phyloP scores from a whole-genome alignment of 2,329 filamentous ascomycete genomes.

The Coniochaeta sp. region DNA sequence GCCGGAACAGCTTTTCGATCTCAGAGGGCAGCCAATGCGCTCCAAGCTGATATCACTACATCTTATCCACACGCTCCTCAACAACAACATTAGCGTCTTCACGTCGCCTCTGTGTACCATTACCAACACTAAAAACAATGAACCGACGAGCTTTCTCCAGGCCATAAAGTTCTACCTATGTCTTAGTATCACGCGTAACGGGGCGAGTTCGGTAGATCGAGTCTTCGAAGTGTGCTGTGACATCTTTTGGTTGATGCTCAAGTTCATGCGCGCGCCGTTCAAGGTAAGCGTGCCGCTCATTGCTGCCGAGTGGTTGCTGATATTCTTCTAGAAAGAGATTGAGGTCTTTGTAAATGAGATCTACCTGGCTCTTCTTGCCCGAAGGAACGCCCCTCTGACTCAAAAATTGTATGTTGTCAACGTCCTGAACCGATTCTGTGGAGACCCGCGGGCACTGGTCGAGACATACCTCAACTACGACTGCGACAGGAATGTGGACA shows the following conservation, averaged over 20 bases:
- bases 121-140: constrained; percentile 79
- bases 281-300: constrained; percentile 56
- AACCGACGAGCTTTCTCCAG: constrained; percentile 84
- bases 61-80: constrained; percentile 88
- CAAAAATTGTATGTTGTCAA: constrained; percentile 91
- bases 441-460: constrained; percentile 80
- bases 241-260: constrained; percentile 97
- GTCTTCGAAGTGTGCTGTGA: constrained; percentile 96
- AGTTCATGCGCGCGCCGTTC: constrained; percentile 84
- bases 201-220: constrained; percentile 81
- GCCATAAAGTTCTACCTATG: constrained; percentile 96
- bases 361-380: constrained; percentile 84
- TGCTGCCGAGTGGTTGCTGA: neutral
- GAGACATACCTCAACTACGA: constrained; percentile 98
- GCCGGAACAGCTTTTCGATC: constrained; percentile 84
- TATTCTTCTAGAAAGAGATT: constrained; percentile 72
- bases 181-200: constrained; percentile 88
- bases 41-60: constrained; percentile 94
- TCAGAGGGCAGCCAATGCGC: constrained; percentile 92
- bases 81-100: constrained; percentile 89
- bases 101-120: constrained; percentile 89
- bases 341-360: constrained; percentile 98
- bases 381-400: constrained; percentile 74
- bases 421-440: constrained; percentile 74
- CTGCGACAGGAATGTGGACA: constrained; percentile 90